Evolutionary conservation across 768 basidiomycete species (phyloP).

Genomic region (Lactifluus piperatus): DNA sequence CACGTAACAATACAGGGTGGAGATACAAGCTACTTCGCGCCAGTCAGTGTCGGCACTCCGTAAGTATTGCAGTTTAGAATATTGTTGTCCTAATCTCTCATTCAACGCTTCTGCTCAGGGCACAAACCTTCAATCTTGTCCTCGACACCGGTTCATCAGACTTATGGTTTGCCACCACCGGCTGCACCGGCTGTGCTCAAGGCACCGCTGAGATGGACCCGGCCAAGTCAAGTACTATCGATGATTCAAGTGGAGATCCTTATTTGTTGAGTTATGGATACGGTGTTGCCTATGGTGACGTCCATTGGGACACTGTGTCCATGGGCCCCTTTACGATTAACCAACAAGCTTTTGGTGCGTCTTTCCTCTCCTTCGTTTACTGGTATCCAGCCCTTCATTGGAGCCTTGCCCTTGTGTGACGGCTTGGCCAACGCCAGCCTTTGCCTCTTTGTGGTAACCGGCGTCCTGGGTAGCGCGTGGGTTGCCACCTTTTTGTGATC

Average conservation of each 20-base stretch:
- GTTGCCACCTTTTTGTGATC: background rate
- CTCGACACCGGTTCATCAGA: no score
- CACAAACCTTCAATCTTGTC: constrained; percentile 68
- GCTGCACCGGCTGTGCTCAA: constrained; percentile 37
- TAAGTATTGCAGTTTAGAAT: no score
- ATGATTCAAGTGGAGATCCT: constrained; percentile 19
- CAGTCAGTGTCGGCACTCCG: no score
- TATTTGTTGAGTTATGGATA: constrained; percentile 71
- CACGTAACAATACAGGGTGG: constrained; percentile 29
- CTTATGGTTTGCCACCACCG: constrained; percentile 49
- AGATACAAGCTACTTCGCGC: constrained; percentile 52
- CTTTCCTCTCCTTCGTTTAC: no score
- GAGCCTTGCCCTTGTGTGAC: background rate
- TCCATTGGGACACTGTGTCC: constrained; percentile 53
- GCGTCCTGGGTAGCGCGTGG: background rate
- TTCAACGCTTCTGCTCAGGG: constrained; percentile 27
- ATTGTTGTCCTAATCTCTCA: no score
- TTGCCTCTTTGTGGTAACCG: background rate
- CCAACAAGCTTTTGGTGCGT: constrained; percentile 38
- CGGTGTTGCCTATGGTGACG: constrained; percentile 48
- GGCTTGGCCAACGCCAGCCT: no score
- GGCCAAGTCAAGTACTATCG: constrained; percentile 34
- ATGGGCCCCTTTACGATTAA: constrained; percentile 53
- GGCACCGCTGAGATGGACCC: no score
- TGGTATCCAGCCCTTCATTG: background rate